Conservation (phyloP, 2,329 filamentous ascomycete species). For the Sclerotinia borealis region DNA sequence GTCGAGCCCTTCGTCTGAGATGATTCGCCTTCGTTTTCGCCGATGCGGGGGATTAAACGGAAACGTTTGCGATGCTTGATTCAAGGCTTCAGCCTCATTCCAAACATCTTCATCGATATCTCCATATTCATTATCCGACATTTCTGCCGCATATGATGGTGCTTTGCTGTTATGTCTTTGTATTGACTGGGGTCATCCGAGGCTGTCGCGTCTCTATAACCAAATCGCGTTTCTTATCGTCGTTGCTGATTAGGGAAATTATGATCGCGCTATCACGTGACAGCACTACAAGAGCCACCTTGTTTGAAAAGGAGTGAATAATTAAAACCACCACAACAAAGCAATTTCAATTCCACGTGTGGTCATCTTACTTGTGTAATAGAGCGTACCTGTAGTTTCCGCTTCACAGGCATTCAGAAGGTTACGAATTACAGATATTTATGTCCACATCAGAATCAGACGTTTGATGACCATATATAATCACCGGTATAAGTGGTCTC, state of each 20-base stretch:
- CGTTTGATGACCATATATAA: not conserved
- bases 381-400: no score
- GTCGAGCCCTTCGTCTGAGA: not conserved
- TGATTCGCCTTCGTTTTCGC: constrained; percentile 12
- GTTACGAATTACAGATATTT: no score
- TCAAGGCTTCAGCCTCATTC: constrained; percentile 11
- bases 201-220: not conserved
- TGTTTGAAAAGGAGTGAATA: no score
- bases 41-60: not conserved
- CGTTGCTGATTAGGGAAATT: not conserved
- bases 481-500: not conserved
- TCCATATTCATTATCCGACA: constrained; percentile 14
- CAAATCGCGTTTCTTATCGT: constrained; percentile 9
- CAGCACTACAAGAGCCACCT: no score
- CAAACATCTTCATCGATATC: constrained; percentile 11
- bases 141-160: not conserved
- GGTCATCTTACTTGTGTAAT: no score
- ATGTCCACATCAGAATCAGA: not conserved
- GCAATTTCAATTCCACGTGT: no score
- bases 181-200: not conserved
- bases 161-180: not conserved
- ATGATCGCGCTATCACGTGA: constrained; percentile 5
- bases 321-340: no score
- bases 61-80: constrained; percentile 13
- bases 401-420: no score